phyloP scores from a whole-genome alignment of 116 monocot genomes.

The Phalaenopsis hybrid region DNA sequence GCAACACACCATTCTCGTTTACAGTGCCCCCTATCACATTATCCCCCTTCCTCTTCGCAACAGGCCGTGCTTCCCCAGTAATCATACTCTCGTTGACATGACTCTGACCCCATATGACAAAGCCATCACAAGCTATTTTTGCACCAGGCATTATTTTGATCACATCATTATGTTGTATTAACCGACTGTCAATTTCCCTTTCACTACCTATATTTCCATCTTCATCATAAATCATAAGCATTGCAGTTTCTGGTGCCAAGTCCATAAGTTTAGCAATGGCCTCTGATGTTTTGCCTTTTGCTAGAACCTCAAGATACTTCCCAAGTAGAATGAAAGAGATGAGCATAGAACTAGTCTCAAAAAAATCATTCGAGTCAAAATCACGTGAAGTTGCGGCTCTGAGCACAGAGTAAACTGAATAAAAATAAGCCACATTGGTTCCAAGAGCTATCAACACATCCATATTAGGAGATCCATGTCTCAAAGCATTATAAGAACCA shows the following conservation, averaged over 20 bases:
- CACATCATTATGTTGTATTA: constrained; percentile 89
- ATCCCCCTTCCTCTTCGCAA: constrained; percentile 83
- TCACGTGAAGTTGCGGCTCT: constrained; percentile 51
- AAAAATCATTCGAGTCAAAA: constrained; percentile 64
- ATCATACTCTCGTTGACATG: constrained; percentile 98
- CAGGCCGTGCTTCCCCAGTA: constrained; percentile 78
- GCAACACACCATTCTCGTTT: constrained; percentile 84
- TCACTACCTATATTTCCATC: constrained; percentile 59
- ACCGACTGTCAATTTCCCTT: constrained; percentile 68
- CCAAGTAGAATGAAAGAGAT: constrained; percentile 92
- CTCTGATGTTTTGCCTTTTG: constrained; percentile 86
- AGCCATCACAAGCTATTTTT: constrained; percentile 83
- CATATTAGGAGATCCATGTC: constrained; percentile 87
- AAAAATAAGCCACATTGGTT: constrained; percentile 82
- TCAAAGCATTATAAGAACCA: constrained; percentile 70
- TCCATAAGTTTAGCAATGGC: constrained; percentile 91
- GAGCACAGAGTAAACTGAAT: constrained; percentile 68
- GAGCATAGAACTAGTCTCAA: constrained; percentile 89
- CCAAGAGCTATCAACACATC: constrained; percentile 84
- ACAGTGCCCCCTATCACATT: constrained; percentile 82
- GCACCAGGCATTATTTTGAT: constrained; percentile 80
- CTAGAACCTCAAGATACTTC: constrained; percentile 83
- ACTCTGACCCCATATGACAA: constrained; percentile 87
- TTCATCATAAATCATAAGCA: constrained; percentile 39
- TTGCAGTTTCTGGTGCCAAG: constrained; percentile 76